phyloP scores from a whole-genome alignment of 257 asterid genomes.

The Datura wrightii region DNA sequence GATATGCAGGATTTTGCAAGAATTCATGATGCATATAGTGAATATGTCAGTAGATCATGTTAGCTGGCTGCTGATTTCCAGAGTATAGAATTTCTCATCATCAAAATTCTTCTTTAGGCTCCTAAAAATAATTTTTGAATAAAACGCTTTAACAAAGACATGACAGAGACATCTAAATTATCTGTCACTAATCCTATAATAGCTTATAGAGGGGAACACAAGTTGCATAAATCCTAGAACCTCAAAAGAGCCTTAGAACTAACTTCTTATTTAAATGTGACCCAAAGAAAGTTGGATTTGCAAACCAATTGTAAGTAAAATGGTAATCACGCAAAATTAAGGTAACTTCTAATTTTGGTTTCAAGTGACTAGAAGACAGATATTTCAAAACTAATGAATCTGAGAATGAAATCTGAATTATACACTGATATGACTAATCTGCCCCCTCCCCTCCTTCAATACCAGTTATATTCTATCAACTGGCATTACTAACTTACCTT shows the following conservation, averaged over 20 bases:
- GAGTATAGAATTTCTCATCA: not conserved
- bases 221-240: not conserved
- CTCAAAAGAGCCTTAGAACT: not conserved
- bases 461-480: not conserved
- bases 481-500: conserved; percentile 56
- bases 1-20: too few species aligned
- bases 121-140: not conserved
- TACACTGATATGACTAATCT: not conserved
- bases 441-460: too few species aligned
- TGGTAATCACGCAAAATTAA: not conserved
- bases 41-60: too few species aligned
- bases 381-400: not conserved
- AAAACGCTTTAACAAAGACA: not conserved
- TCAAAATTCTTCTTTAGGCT: conserved; percentile 5
- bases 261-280: not conserved
- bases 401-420: not conserved
- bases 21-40: not conserved
- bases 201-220: not conserved
- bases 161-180: not conserved
- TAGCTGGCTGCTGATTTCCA: not conserved
- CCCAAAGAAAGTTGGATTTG: not conserved
- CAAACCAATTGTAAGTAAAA: not conserved
- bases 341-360: not conserved
- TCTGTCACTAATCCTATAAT: too few species aligned
- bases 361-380: not conserved